A percentile compares a stretch with the other conserved stretches of the same genome.
phyloP scores from a whole-genome alignment of 305 asterid genomes.

The Plantago lanceolata region DNA sequence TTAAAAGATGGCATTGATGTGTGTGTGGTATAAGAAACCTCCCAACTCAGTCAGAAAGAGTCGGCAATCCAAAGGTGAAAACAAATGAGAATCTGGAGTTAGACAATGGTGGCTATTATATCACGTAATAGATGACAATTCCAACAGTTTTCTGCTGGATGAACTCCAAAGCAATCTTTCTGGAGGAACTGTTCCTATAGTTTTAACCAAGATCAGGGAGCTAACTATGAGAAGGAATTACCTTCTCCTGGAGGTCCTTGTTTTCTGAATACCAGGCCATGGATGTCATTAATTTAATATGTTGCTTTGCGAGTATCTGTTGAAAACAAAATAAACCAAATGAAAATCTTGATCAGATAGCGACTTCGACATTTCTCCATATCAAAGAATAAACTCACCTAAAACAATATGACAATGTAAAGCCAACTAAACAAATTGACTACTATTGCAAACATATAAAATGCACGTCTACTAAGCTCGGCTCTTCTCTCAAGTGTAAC shows the following conservation, averaged over 20 bases:
- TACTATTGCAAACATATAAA: background rate
- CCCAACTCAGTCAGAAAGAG: too few species aligned
- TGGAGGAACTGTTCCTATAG: background rate
- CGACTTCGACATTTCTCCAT: background rate
- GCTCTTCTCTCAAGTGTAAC: too few species aligned
- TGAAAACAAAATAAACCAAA: slow-evolving; percentile 12
- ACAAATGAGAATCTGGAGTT: too few species aligned
- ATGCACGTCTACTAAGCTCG: background rate
- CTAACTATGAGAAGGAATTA: slow-evolving; percentile 23
- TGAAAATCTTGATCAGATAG: slow-evolving; percentile 8
- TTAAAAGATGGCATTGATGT: too few species aligned
- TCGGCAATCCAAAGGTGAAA: too few species aligned
- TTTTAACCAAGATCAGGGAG: background rate
- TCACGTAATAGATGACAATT: background rate
- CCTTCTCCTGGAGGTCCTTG: slow-evolving; percentile 69
- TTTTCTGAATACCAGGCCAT: slow-evolving; percentile 62
- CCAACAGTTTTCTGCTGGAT: background rate
- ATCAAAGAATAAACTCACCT: background rate
- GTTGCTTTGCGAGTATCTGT: slow-evolving; percentile 43
- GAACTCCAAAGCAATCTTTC: background rate
- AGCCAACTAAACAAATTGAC: background rate
- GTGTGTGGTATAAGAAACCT: too few species aligned
- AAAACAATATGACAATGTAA: background rate
- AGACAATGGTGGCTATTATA: background rate
- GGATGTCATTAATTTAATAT: slow-evolving; percentile 54